Conservation (phyloP, 768 basidiomycete genomes). For the Phanerochaete sordida region DNA sequence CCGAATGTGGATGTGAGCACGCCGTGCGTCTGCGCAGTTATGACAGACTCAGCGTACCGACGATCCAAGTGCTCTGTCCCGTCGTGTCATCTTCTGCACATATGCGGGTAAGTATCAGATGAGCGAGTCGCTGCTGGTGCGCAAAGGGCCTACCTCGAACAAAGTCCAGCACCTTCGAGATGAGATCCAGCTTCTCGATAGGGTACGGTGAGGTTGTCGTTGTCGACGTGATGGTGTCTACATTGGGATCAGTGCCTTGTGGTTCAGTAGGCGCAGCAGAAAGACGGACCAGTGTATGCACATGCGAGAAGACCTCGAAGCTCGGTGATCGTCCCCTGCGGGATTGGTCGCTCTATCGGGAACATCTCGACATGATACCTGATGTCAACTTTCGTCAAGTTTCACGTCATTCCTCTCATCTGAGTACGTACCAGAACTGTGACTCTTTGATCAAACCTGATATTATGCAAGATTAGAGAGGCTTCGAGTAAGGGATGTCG, state of each 20-base stretch:
- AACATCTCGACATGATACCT: constrained; percentile 21
- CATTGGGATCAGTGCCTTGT: not conserved
- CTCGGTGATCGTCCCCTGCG: not conserved
- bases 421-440: not conserved
- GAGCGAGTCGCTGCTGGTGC: too few relatives aligned
- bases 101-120: too few relatives aligned
- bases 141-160: too few relatives aligned
- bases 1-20: too few relatives aligned
- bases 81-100: not conserved
- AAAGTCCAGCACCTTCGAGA: not conserved
- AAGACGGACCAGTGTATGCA: not conserved
- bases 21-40: too few relatives aligned
- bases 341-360: constrained; percentile 3
- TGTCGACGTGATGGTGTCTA: not conserved
- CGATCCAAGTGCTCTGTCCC: not conserved
- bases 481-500: too few relatives aligned
- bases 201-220: not conserved
- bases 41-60: not conserved
- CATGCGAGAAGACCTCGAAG: not conserved
- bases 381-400: too few relatives aligned
- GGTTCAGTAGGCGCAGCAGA: too few relatives aligned
- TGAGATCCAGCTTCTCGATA: not conserved
- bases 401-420: too few relatives aligned
- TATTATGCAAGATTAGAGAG: too few relatives aligned
- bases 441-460: not conserved